Percentiles rank a stretch among this genome's conserved stretches.
These are phyloP conservation scores for Galium porrigens DNA, from an alignment of 305 asterid genomes.

Conservation along the genomic window DNA sequence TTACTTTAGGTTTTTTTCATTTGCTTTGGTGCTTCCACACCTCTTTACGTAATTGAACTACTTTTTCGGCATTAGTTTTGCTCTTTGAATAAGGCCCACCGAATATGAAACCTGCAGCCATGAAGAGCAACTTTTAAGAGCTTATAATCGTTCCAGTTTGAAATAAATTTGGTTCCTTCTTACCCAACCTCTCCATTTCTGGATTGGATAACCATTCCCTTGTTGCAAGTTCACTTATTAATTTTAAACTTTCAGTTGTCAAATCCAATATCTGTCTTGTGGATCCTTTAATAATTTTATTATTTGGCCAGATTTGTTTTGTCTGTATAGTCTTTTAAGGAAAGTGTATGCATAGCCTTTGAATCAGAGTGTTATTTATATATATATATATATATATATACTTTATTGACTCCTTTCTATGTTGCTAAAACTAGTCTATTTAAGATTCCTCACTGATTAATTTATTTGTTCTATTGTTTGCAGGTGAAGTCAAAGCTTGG, in stretches of 20 bases:
- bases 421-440: not conserved
- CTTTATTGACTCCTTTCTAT: not conserved
- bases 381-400: no score
- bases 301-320: not conserved
- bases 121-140: not conserved
- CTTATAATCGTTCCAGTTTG: not conserved
- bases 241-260: not conserved
- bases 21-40: not conserved
- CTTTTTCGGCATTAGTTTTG: not conserved
- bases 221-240: not conserved
- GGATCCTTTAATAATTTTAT: not conserved
- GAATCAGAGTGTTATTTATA: not conserved
- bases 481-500: conserved; percentile 80
- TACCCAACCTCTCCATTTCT: not conserved
- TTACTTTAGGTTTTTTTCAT: not conserved
- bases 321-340: not conserved
- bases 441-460: not conserved
- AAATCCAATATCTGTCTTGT: not conserved
- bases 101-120: not conserved
- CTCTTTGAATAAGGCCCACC: not conserved
- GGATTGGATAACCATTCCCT: not conserved
- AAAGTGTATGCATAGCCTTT: not conserved
- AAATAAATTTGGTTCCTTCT: not conserved
- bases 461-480: not conserved
- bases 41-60: not conserved